A percentile compares a stretch with the other conserved stretches of the same genome.
Conservation (phyloP, 371 early-diverging fungal genomes). For the Actinomortierella wolfii region DNA sequence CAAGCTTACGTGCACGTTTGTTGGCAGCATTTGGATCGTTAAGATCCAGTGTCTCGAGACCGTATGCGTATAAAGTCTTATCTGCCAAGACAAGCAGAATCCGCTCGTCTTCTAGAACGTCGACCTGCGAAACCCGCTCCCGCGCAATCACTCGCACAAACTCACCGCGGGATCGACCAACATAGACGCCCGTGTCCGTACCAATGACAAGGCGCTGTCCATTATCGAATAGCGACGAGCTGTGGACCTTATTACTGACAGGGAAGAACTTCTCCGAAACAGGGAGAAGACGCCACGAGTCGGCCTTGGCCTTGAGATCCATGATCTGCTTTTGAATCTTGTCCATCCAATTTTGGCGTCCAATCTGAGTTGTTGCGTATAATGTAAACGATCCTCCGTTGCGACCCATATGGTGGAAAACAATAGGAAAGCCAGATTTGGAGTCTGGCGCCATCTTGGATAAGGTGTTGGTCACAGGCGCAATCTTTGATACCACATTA, state of each 20-base stretch:
- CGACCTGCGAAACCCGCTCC: conserved; percentile 87
- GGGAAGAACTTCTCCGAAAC: conserved; percentile 55
- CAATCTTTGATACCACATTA: conserved; percentile 45
- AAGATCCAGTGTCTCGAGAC: conserved; percentile 68
- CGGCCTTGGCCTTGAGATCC: conserved; percentile 55
- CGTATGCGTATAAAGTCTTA: conserved; percentile 76
- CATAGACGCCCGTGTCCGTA: conserved; percentile 84
- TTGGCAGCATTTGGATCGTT: conserved; percentile 48
- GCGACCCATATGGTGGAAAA: conserved; percentile 79
- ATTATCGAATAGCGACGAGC: conserved; percentile 64
- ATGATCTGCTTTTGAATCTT: conserved; percentile 76
- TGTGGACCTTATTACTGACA: conserved; percentile 65
- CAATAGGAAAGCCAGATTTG: conserved; percentile 65
- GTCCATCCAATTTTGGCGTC: conserved; percentile 83
- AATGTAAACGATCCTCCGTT: conserved; percentile 67
- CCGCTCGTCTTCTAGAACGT: conserved; percentile 75
- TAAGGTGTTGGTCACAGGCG: conserved; percentile 25
- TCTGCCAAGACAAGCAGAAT: conserved; percentile 84
- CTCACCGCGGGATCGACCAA: conserved; percentile 49
- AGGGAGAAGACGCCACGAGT: conserved; percentile 63
- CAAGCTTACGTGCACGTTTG: conserved; percentile 71
- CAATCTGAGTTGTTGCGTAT: conserved; percentile 74
- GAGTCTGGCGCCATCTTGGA: conserved; percentile 34
- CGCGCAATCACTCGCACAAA: conserved; percentile 66
- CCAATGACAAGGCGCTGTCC: conserved; percentile 77